Percentiles rank a stretch among this genome's conserved stretches.
phyloP scores from a whole-genome alignment of 2,329 filamentous ascomycete genomes.

The Fusarium bactridioides region DNA sequence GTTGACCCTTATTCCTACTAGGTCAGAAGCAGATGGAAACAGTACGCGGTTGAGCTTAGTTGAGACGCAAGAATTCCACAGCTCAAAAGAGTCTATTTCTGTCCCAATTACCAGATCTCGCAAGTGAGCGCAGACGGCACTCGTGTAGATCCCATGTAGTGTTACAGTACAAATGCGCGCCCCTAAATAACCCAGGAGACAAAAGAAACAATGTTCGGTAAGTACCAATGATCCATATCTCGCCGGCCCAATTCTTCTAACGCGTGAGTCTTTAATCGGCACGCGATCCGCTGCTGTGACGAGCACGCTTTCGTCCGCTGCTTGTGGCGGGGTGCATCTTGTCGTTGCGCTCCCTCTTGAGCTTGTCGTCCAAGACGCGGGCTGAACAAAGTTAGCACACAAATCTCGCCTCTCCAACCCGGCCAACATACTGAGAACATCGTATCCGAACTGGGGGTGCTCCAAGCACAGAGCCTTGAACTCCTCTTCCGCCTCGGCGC shows the following conservation, averaged over 20 bases:
- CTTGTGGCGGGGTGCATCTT: conserved; percentile 61
- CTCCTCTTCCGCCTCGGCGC: conserved; percentile 85
- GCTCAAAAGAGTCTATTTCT: background rate
- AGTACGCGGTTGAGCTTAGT: background rate
- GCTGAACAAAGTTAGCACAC: conserved; percentile 51
- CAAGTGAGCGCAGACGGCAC: background rate
- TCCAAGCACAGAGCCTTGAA: conserved; percentile 87
- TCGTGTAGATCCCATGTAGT: background rate
- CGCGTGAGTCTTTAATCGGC: conserved; percentile 1
- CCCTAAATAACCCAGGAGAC: conserved; percentile 11
- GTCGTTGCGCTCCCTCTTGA: conserved; percentile 68
- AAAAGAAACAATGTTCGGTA: background rate
- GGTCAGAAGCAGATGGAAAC: background rate
- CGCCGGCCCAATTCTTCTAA: background rate
- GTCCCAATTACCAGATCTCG: background rate
- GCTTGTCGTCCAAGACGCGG: conserved; percentile 71
- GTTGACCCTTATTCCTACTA: background rate
- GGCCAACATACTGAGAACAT: conserved; percentile 76
- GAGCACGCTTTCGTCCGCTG: conserved; percentile 64
- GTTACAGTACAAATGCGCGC: background rate
- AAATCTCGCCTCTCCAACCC: fast-evolving
- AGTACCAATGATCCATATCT: background rate
- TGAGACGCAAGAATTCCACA: background rate
- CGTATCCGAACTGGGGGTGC: conserved; percentile 90
- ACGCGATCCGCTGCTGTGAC: conserved; percentile 56